Conservation (phyloP, 371 early-diverging fungal species). For the Furculomyces boomerangus region DNA sequence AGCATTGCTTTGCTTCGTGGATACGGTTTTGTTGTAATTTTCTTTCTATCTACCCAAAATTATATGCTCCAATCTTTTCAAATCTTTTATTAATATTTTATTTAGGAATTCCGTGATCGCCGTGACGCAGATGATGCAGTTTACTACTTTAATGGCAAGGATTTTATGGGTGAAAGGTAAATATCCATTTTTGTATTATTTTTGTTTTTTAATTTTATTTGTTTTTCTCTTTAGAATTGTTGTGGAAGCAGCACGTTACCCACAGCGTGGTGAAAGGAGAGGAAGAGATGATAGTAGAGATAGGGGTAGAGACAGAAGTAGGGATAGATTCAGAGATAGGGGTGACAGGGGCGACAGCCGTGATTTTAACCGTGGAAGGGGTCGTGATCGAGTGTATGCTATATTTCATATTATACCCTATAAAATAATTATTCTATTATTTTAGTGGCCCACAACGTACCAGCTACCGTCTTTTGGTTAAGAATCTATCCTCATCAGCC, state of each 20-base stretch:
- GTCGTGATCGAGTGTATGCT: conserved; percentile 1
- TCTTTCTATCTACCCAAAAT: not conserved
- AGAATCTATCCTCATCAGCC: conserved; percentile 25
- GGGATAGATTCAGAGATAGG: conserved; percentile 1
- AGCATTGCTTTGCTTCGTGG: conserved; percentile 43
- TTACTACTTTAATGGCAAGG: conserved; percentile 39
- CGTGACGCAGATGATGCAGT: conserved; percentile 64
- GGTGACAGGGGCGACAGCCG: conserved; percentile 5
- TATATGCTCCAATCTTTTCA: not conserved
- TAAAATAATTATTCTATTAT: not conserved
- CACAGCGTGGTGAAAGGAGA: conserved; percentile 7
- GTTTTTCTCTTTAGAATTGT: not conserved
- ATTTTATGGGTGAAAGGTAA: conserved; percentile 32
- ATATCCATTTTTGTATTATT: conserved; percentile 9
- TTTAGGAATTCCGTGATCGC: conserved; percentile 33
- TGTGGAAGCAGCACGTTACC: conserved; percentile 7
- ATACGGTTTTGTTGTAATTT: conserved; percentile 29
- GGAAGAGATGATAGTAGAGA: conserved; percentile 2
- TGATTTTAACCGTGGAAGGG: conserved; percentile 4
- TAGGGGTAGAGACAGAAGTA: not conserved
- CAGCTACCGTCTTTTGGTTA: conserved; percentile 19
- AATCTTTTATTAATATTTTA: not conserved
- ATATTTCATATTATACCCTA: not conserved
- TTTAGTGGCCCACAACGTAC: conserved; percentile 17
- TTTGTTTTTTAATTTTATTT: not conserved